Evolutionary conservation across 768 basidiomycete genomes (phyloP), one percentile per base, ranked within the genome.

Genomic region (Tubosaeta sp.): DNA sequence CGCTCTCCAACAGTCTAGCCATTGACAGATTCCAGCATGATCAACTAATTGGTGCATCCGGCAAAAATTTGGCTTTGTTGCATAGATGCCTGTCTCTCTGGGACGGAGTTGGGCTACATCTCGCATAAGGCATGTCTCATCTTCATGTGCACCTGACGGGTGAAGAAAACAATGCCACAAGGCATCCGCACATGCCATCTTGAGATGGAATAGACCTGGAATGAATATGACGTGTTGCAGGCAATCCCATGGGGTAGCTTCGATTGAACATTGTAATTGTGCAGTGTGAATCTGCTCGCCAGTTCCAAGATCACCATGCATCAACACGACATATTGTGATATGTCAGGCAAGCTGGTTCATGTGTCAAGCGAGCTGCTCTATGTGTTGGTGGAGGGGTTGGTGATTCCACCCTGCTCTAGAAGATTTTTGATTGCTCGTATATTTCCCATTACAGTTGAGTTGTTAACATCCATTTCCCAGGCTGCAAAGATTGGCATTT

Each of bases 41-140:
- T 50, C 38, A 16, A 75, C 66, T 1, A 71, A 37, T 31, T 75
- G 59, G 37, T 76, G 74, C 63, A 72, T 74, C 3, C 57, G 43
- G 0, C 61, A 58, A 53, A 74, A 75, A 1, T 66, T 66, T 0
- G 72, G 73, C n/a, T 72, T 70, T 4, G 31, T 14, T n/a, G n/a
- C n/a, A 6, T 6, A 6, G 27, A 32, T 38, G 1, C 37, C 27
- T 2, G 14, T 39, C 17, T 48, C 26, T 2, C 2, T 17, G 29
- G 47, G 72, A 0, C 63, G 62, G 2, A 73, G 35, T n/a, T n/a
- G n/a, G n/a, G n/a, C n/a, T n/a, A 71, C 53, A 42, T 64, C 58
- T 7, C 53, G 25, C 31, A 68, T 59, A 0, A 71, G 41, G 26
- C 59, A 48, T 2, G 34, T 60, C 5, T 50, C 52, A 27, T 62